Base-by-base conservation (phyloP, 108 stramenopile genomes). In the Discostella stelligeroides region DNA sequence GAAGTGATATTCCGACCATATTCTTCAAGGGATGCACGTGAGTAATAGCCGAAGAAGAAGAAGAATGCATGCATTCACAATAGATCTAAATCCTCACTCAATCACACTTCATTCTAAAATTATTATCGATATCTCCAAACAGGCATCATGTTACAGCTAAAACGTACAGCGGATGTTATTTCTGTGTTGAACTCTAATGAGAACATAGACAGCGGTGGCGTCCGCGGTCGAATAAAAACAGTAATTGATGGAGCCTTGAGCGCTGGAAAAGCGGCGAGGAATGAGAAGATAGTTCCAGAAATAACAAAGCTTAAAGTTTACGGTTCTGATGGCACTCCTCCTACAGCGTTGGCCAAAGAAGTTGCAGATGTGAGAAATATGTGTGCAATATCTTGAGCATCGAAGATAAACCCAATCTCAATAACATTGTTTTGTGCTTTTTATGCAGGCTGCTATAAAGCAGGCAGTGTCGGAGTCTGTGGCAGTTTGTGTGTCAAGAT, bases 21-120 rank as follows among this genome's bases (percentile, higher is more conserved):
- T 57, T 88, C 86, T 8, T 87, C 86, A 12, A 78, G 92, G 30
- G 92, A 93, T 75, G 89, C 92, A 12, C 92, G 90, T 65, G 24
- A 54, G 53, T 54, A 28, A 27, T 0, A 4, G 7, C 24, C 4
- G 2, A 24, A n/a, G n/a, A n/a, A n/a, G n/a, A n/a, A 51, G 11
- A 24, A 3, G 6, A 5, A 27, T 4, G 1, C 20, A 27, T 34
- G 34, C 34, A 34, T 34, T 34, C 34, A 34, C n/a, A n/a, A n/a
- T n/a, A n/a, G n/a, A n/a, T n/a, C n/a, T n/a, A n/a, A n/a, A n/a
- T 34, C 34, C 34, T 34, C 34, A 34, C 34, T 6, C 34, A 34
- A 34, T 3, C 3, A 34, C 34, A 5, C 5, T 34, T 34, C 34
- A n/a, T n/a, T n/a, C n/a, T n/a, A n/a, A n/a, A n/a, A n/a, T n/a